phyloP scores from a whole-genome alignment of 345 rosid species.

The Sonneratia alba region DNA sequence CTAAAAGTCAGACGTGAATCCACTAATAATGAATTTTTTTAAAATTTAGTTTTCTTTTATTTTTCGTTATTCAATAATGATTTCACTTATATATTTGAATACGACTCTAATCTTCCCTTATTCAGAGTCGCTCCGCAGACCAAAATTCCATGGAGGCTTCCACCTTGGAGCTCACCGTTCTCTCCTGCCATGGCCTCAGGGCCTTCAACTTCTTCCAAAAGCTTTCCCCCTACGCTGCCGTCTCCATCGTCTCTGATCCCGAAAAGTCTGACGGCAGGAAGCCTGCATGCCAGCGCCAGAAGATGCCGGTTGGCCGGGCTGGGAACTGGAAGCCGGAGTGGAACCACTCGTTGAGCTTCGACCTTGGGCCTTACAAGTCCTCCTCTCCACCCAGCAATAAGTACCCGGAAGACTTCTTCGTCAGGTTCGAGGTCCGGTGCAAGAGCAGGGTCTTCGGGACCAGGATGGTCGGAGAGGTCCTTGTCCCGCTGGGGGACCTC shows the following conservation, averaged over 20 bases:
- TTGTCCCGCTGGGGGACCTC: conserved; percentile 28
- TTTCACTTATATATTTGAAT: background rate
- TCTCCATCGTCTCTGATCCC: conserved; percentile 14
- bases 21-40: no score
- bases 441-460: conserved; percentile 14
- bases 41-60: no score
- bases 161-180: conserved; percentile 23
- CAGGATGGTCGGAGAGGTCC: conserved; percentile 26
- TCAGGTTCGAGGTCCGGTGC: conserved; percentile 23
- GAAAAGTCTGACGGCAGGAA: conserved; percentile 6
- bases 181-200: conserved; percentile 32
- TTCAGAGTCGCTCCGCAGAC: background rate
- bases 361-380: conserved; percentile 13
- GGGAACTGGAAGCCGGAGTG: conserved; percentile 37
- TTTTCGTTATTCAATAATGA: no score
- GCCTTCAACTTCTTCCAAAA: conserved; percentile 41
- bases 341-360: conserved; percentile 31
- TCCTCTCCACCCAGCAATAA: background rate
- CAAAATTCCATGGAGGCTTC: conserved; percentile 18
- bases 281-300: conserved; percentile 20
- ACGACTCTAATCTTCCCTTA: background rate
- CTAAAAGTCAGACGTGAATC: no score
- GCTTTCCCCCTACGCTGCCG: conserved; percentile 26
- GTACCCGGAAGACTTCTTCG: conserved; percentile 10
- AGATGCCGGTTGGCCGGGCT: conserved; percentile 17